Conservation (phyloP, 2,329 filamentous ascomycete species). For the Aureobasidium musti region DNA sequence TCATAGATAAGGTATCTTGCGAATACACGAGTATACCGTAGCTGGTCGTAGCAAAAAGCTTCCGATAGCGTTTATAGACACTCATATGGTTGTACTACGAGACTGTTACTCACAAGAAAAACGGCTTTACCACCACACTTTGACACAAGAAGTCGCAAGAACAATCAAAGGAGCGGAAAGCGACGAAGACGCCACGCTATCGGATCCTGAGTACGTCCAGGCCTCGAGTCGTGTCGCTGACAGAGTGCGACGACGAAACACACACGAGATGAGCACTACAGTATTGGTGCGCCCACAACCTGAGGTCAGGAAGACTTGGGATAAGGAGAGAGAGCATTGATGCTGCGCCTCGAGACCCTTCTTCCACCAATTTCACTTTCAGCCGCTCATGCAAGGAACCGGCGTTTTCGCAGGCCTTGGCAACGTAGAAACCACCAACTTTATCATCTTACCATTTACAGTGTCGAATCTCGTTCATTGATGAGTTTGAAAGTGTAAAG, state of each 20-base stretch:
- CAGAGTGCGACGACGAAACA: background rate
- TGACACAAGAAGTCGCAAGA: background rate
- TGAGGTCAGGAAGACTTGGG: slow-evolving; percentile 3
- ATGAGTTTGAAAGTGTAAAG: too few relatives aligned
- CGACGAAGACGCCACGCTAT: background rate
- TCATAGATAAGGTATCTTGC: background rate
- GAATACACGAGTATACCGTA: background rate
- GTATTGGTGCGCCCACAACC: slow-evolving; percentile 14
- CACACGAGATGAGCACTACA: slow-evolving; percentile 10
- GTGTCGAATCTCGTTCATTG: background rate
- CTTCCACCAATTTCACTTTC: slow-evolving; percentile 1
- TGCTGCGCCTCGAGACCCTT: slow-evolving; percentile 14
- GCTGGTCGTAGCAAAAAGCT: background rate
- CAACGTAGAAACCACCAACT: slow-evolving; percentile 3
- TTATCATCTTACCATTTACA: background rate
- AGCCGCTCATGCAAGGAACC: slow-evolving; percentile 23
- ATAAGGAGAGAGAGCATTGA: background rate
- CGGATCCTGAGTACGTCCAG: background rate
- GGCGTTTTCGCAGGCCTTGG: slow-evolving; percentile 8
- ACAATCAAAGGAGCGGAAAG: slow-evolving; percentile 10
- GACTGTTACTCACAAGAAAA: background rate
- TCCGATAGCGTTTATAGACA: too few relatives aligned
- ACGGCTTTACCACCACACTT: background rate
- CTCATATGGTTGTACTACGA: background rate
- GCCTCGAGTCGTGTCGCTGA: background rate